Percentiles rank a stretch among this genome's conserved stretches.
These are phyloP conservation scores for Massariosphaeria phaeospora DNA, from an alignment of 495 filamentous ascomycete genomes.

Conservation along the genomic window DNA sequence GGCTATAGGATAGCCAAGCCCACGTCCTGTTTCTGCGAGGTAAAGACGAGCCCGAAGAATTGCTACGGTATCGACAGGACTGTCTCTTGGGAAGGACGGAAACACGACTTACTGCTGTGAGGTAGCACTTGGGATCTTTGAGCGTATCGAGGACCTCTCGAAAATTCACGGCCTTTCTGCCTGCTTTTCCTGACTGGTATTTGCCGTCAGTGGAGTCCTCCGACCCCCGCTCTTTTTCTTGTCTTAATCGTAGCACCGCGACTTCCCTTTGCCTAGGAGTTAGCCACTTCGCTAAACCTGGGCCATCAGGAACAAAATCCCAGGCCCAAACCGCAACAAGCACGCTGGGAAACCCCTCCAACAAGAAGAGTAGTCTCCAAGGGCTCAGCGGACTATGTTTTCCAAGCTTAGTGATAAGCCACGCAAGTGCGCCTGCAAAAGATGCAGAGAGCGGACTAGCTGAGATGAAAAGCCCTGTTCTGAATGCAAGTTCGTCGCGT, in stretches of 20 bases:
- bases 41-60: too few species aligned
- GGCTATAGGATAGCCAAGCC: too few species aligned
- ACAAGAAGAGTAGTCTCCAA: slow-evolving; percentile 79
- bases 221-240: slow-evolving; percentile 55
- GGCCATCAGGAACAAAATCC: slow-evolving; percentile 66
- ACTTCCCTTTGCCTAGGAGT: slow-evolving; percentile 65
- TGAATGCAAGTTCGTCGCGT: slow-evolving; percentile 69
- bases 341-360: slow-evolving; percentile 75
- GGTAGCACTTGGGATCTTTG: slow-evolving; percentile 38
- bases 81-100: neutral
- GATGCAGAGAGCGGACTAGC: slow-evolving; percentile 76
- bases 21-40: too few species aligned
- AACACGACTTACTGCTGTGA: slow-evolving; percentile 26
- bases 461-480: slow-evolving; percentile 72
- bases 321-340: slow-evolving; percentile 61
- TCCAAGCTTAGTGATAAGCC: slow-evolving; percentile 71
- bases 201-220: slow-evolving; percentile 43
- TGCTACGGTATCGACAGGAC: neutral
- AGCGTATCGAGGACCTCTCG: slow-evolving; percentile 38
- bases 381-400: slow-evolving; percentile 55
- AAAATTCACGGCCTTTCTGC: slow-evolving; percentile 57
- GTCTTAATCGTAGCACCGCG: slow-evolving; percentile 57
- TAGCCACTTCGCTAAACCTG: slow-evolving; percentile 63
- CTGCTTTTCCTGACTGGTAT: slow-evolving; percentile 32
- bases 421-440: slow-evolving; percentile 79